Evolutionary conservation across 768 basidiomycete species (phyloP).

Genomic region (Serendipita sp.): DNA sequence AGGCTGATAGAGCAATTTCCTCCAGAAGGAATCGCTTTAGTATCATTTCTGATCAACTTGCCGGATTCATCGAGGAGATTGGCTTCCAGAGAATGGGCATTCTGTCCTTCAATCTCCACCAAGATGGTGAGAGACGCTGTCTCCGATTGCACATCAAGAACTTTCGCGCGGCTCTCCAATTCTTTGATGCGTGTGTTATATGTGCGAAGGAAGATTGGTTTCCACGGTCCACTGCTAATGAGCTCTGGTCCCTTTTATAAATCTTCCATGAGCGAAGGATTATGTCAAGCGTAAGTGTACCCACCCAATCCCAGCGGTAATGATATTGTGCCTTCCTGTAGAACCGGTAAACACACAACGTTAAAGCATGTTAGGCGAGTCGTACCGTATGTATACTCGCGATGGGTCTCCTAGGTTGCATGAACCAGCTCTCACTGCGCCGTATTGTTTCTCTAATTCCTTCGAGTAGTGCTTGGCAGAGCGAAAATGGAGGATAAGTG

Average conservation of each 20-base stretch:
- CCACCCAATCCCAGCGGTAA: slow-evolving; percentile 23
- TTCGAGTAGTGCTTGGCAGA: slow-evolving; percentile 37
- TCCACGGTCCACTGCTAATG: slow-evolving; percentile 24
- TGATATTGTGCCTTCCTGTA: slow-evolving; percentile 1
- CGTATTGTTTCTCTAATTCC: slow-evolving; percentile 31
- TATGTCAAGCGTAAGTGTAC: background rate
- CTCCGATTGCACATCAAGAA: slow-evolving; percentile 13
- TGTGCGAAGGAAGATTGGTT: slow-evolving; percentile 18
- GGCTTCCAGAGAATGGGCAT: background rate
- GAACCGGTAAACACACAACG: background rate
- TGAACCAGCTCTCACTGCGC: slow-evolving; percentile 41
- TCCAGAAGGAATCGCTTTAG: background rate
- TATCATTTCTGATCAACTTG: background rate
- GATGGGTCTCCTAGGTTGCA: slow-evolving; percentile 33
- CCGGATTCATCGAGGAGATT: background rate
- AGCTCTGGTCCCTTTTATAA: slow-evolving; percentile 22
- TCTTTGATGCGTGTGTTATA: slow-evolving; percentile 16
- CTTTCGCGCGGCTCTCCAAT: slow-evolving; percentile 16
- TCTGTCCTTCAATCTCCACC: slow-evolving; percentile 13
- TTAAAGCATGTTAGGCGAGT: slow-evolving; percentile 22
- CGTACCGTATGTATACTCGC: slow-evolving; percentile 25
- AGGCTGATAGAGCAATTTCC: background rate
- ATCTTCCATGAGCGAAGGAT: background rate
- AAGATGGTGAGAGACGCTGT: slow-evolving; percentile 16
- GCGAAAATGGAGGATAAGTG: slow-evolving; percentile 39